Evolutionary conservation across 768 basidiomycete species (phyloP).

Genomic region (Hysterangium stoloniferum): DNA sequence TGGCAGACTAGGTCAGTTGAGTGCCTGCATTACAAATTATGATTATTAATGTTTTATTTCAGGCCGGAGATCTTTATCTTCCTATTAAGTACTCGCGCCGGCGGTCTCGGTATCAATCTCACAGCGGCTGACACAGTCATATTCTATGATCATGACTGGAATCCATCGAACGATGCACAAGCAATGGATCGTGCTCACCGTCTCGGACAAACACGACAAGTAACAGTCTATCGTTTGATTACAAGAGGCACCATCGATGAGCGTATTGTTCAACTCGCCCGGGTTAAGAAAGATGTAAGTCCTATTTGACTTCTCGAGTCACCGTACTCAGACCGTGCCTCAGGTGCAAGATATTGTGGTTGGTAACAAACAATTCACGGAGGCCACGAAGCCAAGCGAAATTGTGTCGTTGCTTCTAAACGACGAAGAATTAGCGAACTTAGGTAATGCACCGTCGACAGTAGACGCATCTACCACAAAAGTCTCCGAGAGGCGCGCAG

Average conservation of each 20-base stretch:
- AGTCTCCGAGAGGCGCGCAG: constrained; percentile 26
- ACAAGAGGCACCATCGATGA: constrained; percentile 95
- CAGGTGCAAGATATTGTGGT: constrained; percentile 99
- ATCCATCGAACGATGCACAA: constrained; percentile 95
- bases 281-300: constrained; percentile 92
- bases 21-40: not conserved
- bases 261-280: constrained; percentile 90
- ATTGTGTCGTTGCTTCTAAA: constrained; percentile 92
- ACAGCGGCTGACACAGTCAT: constrained; percentile 95
- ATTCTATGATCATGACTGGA: constrained; percentile 95
- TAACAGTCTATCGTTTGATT: constrained; percentile 92
- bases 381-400: constrained; percentile 91
- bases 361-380: constrained; percentile 91
- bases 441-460: constrained; percentile 38
- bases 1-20: constrained; percentile 87
- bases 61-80: constrained; percentile 88
- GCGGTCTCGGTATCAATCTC: constrained; percentile 93
- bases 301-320: not conserved
- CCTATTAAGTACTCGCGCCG: constrained; percentile 87
- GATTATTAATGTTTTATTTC: constrained; percentile 8
- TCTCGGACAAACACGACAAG: constrained; percentile 92
- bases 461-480: constrained; percentile 14
- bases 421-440: constrained; percentile 81
- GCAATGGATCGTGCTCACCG: constrained; percentile 99
- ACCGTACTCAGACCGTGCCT: not conserved